These are phyloP conservation scores for Leccinum uliginosum DNA, from an alignment of 768 basidiomycete genomes.

Conservation along the genomic window DNA sequence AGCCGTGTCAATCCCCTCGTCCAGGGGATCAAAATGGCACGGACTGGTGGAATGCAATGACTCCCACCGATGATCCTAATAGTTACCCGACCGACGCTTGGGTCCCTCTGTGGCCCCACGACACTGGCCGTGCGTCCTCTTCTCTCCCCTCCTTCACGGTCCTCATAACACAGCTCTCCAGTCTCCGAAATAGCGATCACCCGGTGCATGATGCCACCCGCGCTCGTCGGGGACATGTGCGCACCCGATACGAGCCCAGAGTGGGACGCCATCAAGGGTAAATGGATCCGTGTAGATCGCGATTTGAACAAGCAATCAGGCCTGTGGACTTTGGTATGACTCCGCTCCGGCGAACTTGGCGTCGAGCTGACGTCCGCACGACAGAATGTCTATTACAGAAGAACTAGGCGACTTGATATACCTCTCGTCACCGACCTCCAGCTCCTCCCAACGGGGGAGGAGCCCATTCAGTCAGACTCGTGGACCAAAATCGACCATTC, in stretches of 20 bases:
- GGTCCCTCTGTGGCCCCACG: conserved; percentile 26
- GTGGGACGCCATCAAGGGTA: conserved; percentile 71
- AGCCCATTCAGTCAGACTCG: conserved; percentile 40
- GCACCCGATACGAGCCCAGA: conserved; percentile 64
- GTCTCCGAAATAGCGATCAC: conserved; percentile 79
- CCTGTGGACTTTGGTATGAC: conserved; percentile 55
- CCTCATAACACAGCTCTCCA: conserved; percentile 22
- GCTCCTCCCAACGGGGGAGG: conserved; percentile 55
- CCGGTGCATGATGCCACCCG: conserved; percentile 63
- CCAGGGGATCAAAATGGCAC: neutral
- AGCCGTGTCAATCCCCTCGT: neutral
- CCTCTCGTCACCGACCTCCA: conserved; percentile 72
- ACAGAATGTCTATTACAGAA: conserved; percentile 74
- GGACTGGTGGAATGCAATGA: conserved; percentile 18
- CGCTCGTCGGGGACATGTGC: conserved; percentile 56
- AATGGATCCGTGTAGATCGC: conserved; percentile 85
- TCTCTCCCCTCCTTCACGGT: neutral
- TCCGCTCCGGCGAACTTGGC: neutral
- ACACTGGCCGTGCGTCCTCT: conserved; percentile 24
- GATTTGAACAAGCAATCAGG: conserved; percentile 71
- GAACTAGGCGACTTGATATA: conserved; percentile 78
- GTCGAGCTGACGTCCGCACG: neutral
- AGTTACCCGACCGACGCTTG: conserved; percentile 66
- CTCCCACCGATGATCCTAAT: conserved; percentile 46
- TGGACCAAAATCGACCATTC: conserved; percentile 70